phyloP scores from a whole-genome alignment of 257 asterid species.

The Prunella vulgaris region DNA sequence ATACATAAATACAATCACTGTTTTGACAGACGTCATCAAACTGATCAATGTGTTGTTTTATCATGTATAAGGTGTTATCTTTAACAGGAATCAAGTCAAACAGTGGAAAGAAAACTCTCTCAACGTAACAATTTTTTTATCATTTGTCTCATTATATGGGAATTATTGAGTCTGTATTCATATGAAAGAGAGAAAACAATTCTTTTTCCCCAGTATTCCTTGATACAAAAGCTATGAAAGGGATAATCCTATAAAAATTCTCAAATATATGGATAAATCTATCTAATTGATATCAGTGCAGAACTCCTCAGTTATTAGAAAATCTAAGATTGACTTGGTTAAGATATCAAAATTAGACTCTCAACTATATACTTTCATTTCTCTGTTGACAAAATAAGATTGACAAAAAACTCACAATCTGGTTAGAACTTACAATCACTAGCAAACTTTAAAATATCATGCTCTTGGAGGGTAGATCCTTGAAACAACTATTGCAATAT shows the following conservation, averaged over 20 bases:
- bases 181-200: background rate
- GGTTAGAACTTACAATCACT: background rate
- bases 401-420: background rate
- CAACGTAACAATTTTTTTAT: background rate
- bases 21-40: background rate
- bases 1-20: too few relatives aligned
- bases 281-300: background rate
- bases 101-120: background rate
- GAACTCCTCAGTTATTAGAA: too few relatives aligned
- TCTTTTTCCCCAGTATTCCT: background rate
- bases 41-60: background rate
- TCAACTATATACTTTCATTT: background rate
- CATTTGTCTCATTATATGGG: background rate
- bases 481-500: background rate
- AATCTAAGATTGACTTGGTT: background rate
- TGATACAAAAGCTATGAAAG: background rate
- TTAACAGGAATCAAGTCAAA: background rate
- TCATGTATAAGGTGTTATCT: background rate
- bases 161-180: background rate
- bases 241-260: background rate
- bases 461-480: background rate
- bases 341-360: slow-evolving; percentile 1
- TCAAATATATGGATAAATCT: slow-evolving; percentile 1
- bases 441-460: background rate
- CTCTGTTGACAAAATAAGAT: background rate